These are phyloP conservation scores for Pseudomassariella vexata DNA, from an alignment of 2,329 filamentous ascomycete species.

Conservation along the genomic window DNA sequence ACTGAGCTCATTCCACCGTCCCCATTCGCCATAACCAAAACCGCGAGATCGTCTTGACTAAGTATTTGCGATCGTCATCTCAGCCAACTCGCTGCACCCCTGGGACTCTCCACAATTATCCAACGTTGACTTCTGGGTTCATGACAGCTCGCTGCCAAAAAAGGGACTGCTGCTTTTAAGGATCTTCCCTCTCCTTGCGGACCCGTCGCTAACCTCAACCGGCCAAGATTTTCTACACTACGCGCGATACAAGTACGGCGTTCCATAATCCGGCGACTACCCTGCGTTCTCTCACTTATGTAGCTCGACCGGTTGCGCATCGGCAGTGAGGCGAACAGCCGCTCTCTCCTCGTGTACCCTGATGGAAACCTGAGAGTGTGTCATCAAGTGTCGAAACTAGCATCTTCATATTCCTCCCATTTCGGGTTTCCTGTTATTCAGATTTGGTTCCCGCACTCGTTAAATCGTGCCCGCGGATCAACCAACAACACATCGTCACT, in stretches of 20 bases:
- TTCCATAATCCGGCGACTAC: constrained; percentile 14
- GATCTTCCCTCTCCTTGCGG: constrained; percentile 16
- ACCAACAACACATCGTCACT: too few relatives aligned
- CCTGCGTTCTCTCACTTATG: constrained; percentile 14
- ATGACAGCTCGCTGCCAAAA: constrained; percentile 4
- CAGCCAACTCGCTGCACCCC: too few relatives aligned
- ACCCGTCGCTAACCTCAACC: constrained; percentile 21
- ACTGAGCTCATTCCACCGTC: neutral
- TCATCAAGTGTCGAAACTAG: too few relatives aligned
- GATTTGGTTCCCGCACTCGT: too few relatives aligned
- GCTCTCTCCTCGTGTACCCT: too few relatives aligned
- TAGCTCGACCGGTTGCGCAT: constrained; percentile 13
- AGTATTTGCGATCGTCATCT: constrained; percentile 5
- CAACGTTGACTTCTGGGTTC: too few relatives aligned
- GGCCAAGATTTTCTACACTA: constrained; percentile 18
- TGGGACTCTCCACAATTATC: too few relatives aligned
- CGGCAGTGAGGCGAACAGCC: constrained; percentile 12
- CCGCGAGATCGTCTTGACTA: neutral
- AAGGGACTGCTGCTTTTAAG: constrained; percentile 7
- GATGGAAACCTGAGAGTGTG: too few relatives aligned
- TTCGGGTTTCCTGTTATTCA: too few relatives aligned
- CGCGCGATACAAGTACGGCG: constrained; percentile 16
- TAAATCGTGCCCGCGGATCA: too few relatives aligned
- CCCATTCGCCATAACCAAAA: constrained; percentile 1
- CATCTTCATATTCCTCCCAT: too few relatives aligned